A percentile compares a stretch with the other conserved stretches of the same genome.
These are phyloP conservation scores for Shiraia bambusicola DNA, from an alignment of 2,329 filamentous ascomycete genomes.

Conservation along the genomic window DNA sequence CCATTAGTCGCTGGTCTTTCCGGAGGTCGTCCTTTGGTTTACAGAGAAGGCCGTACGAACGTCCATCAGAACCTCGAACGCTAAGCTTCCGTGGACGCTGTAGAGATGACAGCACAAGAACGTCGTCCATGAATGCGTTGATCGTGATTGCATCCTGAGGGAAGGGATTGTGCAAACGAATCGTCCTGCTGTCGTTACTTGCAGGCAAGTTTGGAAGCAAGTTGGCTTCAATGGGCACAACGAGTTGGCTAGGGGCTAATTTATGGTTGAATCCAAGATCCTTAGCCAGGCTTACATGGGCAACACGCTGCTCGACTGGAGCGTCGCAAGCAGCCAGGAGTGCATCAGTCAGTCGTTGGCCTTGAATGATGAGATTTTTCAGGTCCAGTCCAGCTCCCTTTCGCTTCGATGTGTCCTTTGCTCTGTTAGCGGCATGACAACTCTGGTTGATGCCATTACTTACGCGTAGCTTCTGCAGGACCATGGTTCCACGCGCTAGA, in stretches of 20 bases:
- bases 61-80: constrained; percentile 85
- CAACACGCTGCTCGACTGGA: constrained; percentile 69
- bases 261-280: constrained; percentile 85
- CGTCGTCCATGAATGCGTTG: constrained; percentile 77
- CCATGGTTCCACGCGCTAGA: constrained; percentile 52
- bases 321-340: constrained; percentile 78
- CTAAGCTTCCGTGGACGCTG: constrained; percentile 90
- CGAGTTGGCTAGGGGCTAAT: constrained; percentile 76
- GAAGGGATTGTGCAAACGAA: constrained; percentile 79
- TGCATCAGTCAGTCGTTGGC: constrained; percentile 81
- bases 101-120: constrained; percentile 84
- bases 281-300: constrained; percentile 72
- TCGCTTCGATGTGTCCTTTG: constrained; percentile 56
- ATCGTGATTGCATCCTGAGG: constrained; percentile 84
- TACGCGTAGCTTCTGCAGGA: constrained; percentile 47
- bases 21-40: constrained; percentile 98
- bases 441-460: constrained; percentile 11
- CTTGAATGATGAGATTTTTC: constrained; percentile 70
- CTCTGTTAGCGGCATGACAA: constrained; percentile 34
- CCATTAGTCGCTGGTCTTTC: constrained; percentile 97
- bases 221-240: constrained; percentile 84
- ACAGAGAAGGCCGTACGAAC: constrained; percentile 84
- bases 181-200: constrained; percentile 67
- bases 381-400: constrained; percentile 62
- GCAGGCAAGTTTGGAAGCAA: constrained; percentile 78